These are phyloP conservation scores for Apiotrichum siamense DNA, from an alignment of 1,284 basidiomycete species.

Conservation along the genomic window DNA sequence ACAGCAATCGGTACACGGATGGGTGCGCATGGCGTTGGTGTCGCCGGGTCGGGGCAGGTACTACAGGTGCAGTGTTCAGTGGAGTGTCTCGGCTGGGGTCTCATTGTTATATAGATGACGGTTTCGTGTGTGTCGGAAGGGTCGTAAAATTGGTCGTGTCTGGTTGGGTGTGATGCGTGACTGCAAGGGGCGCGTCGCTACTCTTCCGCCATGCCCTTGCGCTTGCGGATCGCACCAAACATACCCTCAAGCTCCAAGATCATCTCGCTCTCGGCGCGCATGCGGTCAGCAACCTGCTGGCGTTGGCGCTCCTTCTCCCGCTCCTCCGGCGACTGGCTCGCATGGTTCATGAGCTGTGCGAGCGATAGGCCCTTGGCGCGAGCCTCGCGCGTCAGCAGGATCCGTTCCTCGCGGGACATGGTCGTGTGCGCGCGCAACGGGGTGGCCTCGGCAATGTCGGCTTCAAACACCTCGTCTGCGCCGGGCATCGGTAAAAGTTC, in stretches of 20 bases:
- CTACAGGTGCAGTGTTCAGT: too few relatives aligned
- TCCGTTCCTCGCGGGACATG: slow-evolving; percentile 33
- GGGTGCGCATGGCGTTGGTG: too few relatives aligned
- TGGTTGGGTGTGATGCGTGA: too few relatives aligned
- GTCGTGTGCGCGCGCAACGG: slow-evolving; percentile 1
- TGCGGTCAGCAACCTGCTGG: not conserved
- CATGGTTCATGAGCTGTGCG: slow-evolving; percentile 18
- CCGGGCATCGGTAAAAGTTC: slow-evolving; percentile 29
- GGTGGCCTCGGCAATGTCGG: not conserved
- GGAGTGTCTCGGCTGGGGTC: too few relatives aligned
- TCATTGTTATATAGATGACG: too few relatives aligned
- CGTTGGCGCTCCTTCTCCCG: slow-evolving; percentile 2
- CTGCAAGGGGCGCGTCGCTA: not conserved
- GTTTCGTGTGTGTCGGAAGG: too few relatives aligned
- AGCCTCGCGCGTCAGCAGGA: slow-evolving; percentile 27
- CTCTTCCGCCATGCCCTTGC: slow-evolving; percentile 25
- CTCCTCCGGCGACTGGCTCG: slow-evolving; percentile 1
- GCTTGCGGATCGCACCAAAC: slow-evolving; percentile 34
- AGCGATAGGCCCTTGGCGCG: slow-evolving; percentile 27
- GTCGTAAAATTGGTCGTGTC: too few relatives aligned
- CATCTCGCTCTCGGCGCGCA: slow-evolving; percentile 22
- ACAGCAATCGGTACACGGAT: too few relatives aligned
- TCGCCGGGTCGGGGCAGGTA: too few relatives aligned
- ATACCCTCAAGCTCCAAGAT: slow-evolving; percentile 38
- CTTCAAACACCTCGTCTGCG: slow-evolving; percentile 33